Evolutionary conservation across 2,329 filamentous ascomycete genomes (phyloP), one percentile per base, ranked within the genome.

Genomic region (Botryosphaeria dothidea): DNA sequence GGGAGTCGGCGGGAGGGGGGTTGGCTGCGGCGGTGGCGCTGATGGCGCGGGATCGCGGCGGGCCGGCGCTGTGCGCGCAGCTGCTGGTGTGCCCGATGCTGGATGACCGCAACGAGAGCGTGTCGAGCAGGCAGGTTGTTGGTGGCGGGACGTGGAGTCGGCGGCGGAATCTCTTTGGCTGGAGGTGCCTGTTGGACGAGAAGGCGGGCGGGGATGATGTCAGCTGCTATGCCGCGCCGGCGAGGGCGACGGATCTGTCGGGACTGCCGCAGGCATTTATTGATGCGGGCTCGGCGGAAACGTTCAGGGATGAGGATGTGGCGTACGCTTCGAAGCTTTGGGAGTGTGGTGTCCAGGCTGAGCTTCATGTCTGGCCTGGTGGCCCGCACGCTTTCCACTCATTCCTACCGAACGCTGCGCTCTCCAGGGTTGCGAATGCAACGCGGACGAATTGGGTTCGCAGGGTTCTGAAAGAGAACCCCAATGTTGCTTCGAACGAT

Each of bases 31-130:
- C 71, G 6, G 68, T 78, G 34, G 73, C 76, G 1, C 68, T 82
- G 52, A 71, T 79, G 66, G 79, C 78, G 7, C 70, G 79, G 21
- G 76, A 80, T 57, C 68, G 45, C 11, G 64, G 70, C 4, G 68
- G 65, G 48, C 79, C 69, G 63, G 71, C 68, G 43, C 67, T 77
- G 63, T 76, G 70, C 45, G 79, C 76, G 71, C 77, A 82, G 70
- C 74, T 83, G 49, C 74, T 84, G 11, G 72, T 80, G 51, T 80
- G 80, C 56, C 81, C 80, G 3, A 84, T 84, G 81, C 71, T 84
- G 13, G 81, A 84, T 68, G 79, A 83, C 66, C 70, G 75, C 52
- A 77, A 73, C 46, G 71, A 74, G n/a, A 71, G 66, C n/a, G 66
- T 66, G 7, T 75, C 75, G 4, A 71, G 72, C n/a, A 67, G 67